Percentiles rank a stretch among this genome's conserved stretches.
phyloP scores from a whole-genome alignment of 2,329 filamentous ascomycete genomes.

The Colletotrichum spaethianum region DNA sequence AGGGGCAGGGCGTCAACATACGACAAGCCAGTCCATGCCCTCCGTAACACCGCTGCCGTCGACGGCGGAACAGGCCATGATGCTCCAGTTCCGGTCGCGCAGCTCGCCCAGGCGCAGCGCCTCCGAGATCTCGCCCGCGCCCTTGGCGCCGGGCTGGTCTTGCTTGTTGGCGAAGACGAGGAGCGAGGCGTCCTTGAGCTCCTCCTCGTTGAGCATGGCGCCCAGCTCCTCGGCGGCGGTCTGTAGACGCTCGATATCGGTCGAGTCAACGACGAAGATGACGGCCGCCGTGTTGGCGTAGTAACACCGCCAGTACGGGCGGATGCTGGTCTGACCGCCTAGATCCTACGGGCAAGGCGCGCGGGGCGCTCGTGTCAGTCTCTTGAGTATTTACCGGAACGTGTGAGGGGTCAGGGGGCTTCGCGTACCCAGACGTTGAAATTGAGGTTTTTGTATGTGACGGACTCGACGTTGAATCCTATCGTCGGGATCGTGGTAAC shows the following conservation, averaged over 20 bases:
- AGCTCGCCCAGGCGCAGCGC: conserved; percentile 91
- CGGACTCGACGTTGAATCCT: conserved; percentile 98
- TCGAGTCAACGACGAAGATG: conserved; percentile 98
- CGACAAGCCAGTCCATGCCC: conserved; percentile 99
- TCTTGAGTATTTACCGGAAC: conserved; percentile 8
- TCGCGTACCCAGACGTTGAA: conserved; percentile 95
- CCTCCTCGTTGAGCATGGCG: conserved; percentile 97
- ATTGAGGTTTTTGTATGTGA: conserved; percentile 98
- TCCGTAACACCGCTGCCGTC: conserved; percentile 95
- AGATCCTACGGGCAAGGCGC: conserved; percentile 74
- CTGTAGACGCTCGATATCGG: conserved; percentile 94
- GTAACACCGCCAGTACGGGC: conserved; percentile 99
- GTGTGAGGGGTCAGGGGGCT: not conserved
- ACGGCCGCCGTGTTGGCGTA: conserved; percentile 99
- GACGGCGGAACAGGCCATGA: conserved; percentile 96
- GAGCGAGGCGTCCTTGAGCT: conserved; percentile 91
- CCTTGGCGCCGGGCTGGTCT: conserved; percentile 96
- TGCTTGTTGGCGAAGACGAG: conserved; percentile 99
- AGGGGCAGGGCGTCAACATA: conserved; percentile 57
- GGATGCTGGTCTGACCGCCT: conserved; percentile 97
- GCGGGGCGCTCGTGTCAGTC: conserved; percentile 43
- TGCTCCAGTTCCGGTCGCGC: conserved; percentile 98
- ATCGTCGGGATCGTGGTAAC: conserved; percentile 99
- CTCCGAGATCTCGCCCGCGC: conserved; percentile 96
- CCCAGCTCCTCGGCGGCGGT: conserved; percentile 94